Evolutionary conservation across 2,329 filamentous ascomycete genomes (phyloP).

Genomic region (Thielaviopsis ethacetica): DNA sequence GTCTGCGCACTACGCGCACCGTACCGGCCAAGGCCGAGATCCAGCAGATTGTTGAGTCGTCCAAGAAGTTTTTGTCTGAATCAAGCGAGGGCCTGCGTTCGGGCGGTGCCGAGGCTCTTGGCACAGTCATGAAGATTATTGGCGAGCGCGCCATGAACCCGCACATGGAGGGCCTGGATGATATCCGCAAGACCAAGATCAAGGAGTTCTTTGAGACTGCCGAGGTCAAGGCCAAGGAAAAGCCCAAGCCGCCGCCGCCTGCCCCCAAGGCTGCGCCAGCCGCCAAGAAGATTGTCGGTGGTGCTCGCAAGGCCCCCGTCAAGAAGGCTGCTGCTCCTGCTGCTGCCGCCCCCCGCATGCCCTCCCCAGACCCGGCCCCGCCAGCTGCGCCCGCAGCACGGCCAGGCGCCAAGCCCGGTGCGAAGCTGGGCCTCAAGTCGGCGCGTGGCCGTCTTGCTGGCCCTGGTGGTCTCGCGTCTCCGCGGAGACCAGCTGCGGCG

Average conservation of each 20-base stretch:
- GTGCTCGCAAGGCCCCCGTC: slow-evolving; percentile 20
- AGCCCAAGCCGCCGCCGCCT: slow-evolving; percentile 65
- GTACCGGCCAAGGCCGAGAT: slow-evolving; percentile 76
- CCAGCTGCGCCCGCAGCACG: slow-evolving; percentile 40
- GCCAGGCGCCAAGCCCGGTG: slow-evolving; percentile 35
- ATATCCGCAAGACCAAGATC: slow-evolving; percentile 88
- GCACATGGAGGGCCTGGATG: slow-evolving; percentile 80
- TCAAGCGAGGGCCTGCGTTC: slow-evolving; percentile 73
- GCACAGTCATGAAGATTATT: slow-evolving; percentile 96
- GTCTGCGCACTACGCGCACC: slow-evolving; percentile 64
- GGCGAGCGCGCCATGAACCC: slow-evolving; percentile 91
- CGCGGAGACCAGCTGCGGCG: slow-evolving; percentile 31
- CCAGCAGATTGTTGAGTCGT: slow-evolving; percentile 68
- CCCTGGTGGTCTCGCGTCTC: slow-evolving; percentile 33
- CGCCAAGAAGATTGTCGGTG: slow-evolving; percentile 32
- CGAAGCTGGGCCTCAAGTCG: slow-evolving; percentile 42
- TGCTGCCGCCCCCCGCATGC: slow-evolving; percentile 20
- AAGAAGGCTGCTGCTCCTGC: slow-evolving; percentile 29
- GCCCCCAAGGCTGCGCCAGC: slow-evolving; percentile 31
- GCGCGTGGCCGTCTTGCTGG: slow-evolving; percentile 39
- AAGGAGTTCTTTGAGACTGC: slow-evolving; percentile 71
- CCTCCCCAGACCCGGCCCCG: slow-evolving; percentile 18
- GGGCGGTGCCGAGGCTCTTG: slow-evolving; percentile 79
- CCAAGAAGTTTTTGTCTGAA: slow-evolving; percentile 80
- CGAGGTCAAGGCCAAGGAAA: slow-evolving; percentile 36